phyloP scores from a whole-genome alignment of 2,329 filamentous ascomycete species.

The Exophiala sideris region DNA sequence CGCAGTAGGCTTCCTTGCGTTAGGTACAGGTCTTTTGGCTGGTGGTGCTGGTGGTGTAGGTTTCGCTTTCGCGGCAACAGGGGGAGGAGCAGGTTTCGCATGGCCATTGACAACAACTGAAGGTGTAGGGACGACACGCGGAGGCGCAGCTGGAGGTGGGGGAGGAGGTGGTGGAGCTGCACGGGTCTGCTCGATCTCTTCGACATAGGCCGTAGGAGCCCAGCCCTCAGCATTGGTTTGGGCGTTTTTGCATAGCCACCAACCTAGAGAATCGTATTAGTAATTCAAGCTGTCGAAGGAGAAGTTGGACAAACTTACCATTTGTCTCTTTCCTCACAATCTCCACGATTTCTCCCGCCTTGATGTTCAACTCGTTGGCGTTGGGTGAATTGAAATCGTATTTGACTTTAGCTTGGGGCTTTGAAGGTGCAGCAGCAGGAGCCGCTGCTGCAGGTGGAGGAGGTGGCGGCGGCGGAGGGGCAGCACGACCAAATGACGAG shows the following conservation, averaged over 20 bases:
- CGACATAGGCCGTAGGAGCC: slow-evolving; percentile 90
- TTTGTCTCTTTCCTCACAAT: slow-evolving; percentile 94
- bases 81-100: slow-evolving; percentile 1
- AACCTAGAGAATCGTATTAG: slow-evolving; percentile 57
- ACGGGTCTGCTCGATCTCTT: slow-evolving; percentile 64
- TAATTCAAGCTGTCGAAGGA: background rate
- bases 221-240: slow-evolving; percentile 74
- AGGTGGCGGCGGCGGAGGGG: slow-evolving; percentile 54
- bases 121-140: slow-evolving; percentile 59
- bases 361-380: slow-evolving; percentile 79
- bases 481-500: slow-evolving; percentile 47
- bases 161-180: slow-evolving; percentile 59
- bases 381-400: slow-evolving; percentile 88
- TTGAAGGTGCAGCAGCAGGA: slow-evolving; percentile 58
- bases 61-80: slow-evolving; percentile 35
- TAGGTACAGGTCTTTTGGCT: slow-evolving; percentile 70
- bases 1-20: slow-evolving; percentile 64
- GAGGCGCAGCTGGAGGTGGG: slow-evolving; percentile 44
- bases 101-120: slow-evolving; percentile 38
- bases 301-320: slow-evolving; percentile 56
- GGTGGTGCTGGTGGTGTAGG: slow-evolving; percentile 73
- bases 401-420: slow-evolving; percentile 80
- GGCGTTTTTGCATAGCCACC: slow-evolving; percentile 86
- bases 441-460: slow-evolving; percentile 66
- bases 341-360: slow-evolving; percentile 75